Base-by-base conservation (phyloP, 306 rosid species). In the Senna tora region DNA sequence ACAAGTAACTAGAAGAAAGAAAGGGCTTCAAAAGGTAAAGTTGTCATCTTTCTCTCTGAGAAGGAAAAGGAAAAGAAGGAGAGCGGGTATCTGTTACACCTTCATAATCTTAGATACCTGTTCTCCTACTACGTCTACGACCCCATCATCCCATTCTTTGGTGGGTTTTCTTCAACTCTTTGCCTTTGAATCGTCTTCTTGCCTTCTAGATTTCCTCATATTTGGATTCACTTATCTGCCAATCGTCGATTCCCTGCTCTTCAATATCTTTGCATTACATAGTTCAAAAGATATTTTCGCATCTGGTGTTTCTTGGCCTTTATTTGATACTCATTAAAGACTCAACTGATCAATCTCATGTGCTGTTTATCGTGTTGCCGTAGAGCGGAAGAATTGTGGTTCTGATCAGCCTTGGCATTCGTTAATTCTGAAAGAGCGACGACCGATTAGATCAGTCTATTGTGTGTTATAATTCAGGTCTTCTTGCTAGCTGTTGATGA, bases 401-500 rank as follows among this genome's bases (percentile, higher is more conserved):
- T 63, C 75, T 49, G 13, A 4, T 38, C 21, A 75, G 39, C 43
- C 67, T 43, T 10, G 8, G 45, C 16, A 34, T 16, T 59, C 65
- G 33, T 59, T 22, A 34, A 33, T 9, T 39, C 19, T 55, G 25
- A 21, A 53, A 17, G 22, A 41, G 21, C 34, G n/a, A 12, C 10
- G 50, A 66, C 54, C 56, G 7, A 54, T 3, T 8, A 43, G 52
- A 52, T 41, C 69, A 59, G 42, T 67, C 32, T 22, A 36, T 49
- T 66, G 56, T 69, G 46, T 63, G 34, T 47, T 63, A 19, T 55
- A 61, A 79, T 73, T 62, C 28, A 62, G 74, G 62, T 76, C 49
- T 57, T 67, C 56, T 46, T 39, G 65, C 22, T 75, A 51, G 51
- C 77, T 83, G 88, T 91, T 87, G 86, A 94, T 94, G 97, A 74